Conservation (phyloP, 2,329 filamentous ascomycete species). For the Penicillium sp. region DNA sequence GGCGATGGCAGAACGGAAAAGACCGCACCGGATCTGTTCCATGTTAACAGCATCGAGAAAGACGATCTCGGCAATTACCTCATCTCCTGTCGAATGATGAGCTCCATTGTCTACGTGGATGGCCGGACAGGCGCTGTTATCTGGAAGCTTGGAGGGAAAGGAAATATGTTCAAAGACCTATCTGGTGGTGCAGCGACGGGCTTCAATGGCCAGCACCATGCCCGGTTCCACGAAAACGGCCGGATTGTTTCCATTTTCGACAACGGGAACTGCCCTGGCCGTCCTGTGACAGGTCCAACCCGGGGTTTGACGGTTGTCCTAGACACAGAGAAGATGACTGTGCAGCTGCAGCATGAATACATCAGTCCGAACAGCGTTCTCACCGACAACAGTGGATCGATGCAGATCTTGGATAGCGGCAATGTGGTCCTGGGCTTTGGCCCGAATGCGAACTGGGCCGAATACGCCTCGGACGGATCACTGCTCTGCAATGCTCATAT, state of each 20-base stretch:
- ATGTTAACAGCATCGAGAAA: constrained; percentile 57
- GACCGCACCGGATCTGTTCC: constrained; percentile 54
- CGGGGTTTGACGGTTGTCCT: constrained; percentile 46
- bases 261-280: constrained; percentile 28
- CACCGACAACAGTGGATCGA: constrained; percentile 32
- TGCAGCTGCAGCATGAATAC: constrained; percentile 37
- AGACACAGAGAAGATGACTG: constrained; percentile 39
- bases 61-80: constrained; percentile 51
- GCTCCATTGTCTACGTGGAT: constrained; percentile 49
- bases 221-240: constrained; percentile 32
- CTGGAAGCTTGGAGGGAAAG: constrained; percentile 54
- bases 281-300: constrained; percentile 13
- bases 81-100: constrained; percentile 51
- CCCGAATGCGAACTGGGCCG: constrained; percentile 49
- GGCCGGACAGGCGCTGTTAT: constrained; percentile 47
- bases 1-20: constrained; percentile 8
- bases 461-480: constrained; percentile 50
- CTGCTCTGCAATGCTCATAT: constrained; percentile 54
- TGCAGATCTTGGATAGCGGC: constrained; percentile 41
- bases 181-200: constrained; percentile 40
- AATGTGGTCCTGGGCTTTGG: constrained; percentile 52
- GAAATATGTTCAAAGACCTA: constrained; percentile 45
- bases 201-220: constrained; percentile 51
- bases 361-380: constrained; percentile 36
- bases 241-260: constrained; percentile 38